Evolutionary conservation across 306 rosid genomes (phyloP).

Genomic region (Vigna nakashimae): DNA sequence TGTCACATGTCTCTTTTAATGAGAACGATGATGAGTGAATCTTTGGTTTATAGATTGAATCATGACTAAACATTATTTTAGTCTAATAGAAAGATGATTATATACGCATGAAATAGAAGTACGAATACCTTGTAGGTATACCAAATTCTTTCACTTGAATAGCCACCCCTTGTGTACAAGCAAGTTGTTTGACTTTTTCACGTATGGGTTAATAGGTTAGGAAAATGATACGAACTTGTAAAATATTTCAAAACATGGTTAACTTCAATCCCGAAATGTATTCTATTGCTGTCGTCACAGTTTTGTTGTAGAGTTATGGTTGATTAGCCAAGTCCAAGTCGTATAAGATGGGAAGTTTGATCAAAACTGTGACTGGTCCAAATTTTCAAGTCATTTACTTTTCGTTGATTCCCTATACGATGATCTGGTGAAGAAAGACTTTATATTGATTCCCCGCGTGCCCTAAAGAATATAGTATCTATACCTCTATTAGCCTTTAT

Average conservation of each 20-base stretch:
- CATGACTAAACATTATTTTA: too few relatives aligned
- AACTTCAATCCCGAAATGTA: not conserved
- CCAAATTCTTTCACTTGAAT: not conserved
- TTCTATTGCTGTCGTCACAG: not conserved
- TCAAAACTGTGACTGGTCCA: conserved; percentile 6
- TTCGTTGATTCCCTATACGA: not conserved
- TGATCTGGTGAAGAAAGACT: not conserved
- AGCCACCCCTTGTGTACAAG: not conserved
- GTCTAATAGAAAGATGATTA: too few relatives aligned
- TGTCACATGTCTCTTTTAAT: too few relatives aligned
- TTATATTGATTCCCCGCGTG: not conserved
- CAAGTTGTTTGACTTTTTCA: not conserved
- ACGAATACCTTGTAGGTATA: too few relatives aligned
- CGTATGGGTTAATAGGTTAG: not conserved
- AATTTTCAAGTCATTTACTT: not conserved
- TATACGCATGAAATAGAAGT: too few relatives aligned
- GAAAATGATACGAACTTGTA: too few relatives aligned
- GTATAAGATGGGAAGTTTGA: conserved; percentile 5
- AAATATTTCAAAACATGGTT: not conserved
- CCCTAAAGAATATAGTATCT: not conserved
- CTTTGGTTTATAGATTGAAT: too few relatives aligned
- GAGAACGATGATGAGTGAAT: too few relatives aligned
- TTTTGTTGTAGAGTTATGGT: not conserved
- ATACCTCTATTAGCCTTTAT: not conserved
- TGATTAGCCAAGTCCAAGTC: not conserved